A percentile compares a stretch with the other conserved stretches of the same genome.
Evolutionary conservation across 768 basidiomycete genomes (phyloP).

Genomic region (Termitomyces sp.): DNA sequence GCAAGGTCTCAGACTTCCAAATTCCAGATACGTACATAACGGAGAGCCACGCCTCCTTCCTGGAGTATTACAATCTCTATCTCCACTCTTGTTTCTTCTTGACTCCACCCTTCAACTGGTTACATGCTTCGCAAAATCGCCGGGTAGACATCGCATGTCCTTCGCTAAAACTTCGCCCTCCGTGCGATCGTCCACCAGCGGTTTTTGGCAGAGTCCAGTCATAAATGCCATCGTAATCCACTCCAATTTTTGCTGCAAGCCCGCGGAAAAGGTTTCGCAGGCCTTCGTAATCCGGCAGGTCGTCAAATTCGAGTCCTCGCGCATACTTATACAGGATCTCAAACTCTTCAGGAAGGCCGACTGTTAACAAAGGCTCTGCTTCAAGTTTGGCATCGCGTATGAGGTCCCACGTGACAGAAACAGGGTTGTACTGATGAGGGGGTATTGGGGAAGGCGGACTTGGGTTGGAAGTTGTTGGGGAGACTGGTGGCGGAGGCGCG

Average conservation of each 20-base stretch:
- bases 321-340: constrained; percentile 78
- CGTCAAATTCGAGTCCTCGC: constrained; percentile 79
- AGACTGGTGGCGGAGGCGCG: constrained; percentile 23
- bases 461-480: constrained; percentile 16
- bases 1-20: too few relatives aligned
- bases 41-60: neutral
- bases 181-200: constrained; percentile 12
- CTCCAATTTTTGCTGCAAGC: constrained; percentile 47
- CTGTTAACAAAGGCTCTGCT: constrained; percentile 61
- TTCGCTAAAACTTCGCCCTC: constrained; percentile 16
- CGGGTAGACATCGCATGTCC: constrained; percentile 15
- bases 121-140: constrained; percentile 37
- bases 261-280: constrained; percentile 68
- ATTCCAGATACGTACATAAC: constrained; percentile 1
- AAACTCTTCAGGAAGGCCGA: constrained; percentile 76
- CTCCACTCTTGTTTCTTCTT: constrained; percentile 14
- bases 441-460: constrained; percentile 10
- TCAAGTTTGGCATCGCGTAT: constrained; percentile 71
- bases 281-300: constrained; percentile 86
- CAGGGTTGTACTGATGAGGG: constrained; percentile 41
- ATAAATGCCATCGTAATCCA: constrained; percentile 48
- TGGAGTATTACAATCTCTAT: neutral
- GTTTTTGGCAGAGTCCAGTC: constrained; percentile 34
- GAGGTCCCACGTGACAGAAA: constrained; percentile 69
- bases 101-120: constrained; percentile 22